A percentile compares a stretch with the other conserved stretches of the same genome.
phyloP scores from a whole-genome alignment of 164 flowering plant species.

The Aristolochia californica region DNA sequence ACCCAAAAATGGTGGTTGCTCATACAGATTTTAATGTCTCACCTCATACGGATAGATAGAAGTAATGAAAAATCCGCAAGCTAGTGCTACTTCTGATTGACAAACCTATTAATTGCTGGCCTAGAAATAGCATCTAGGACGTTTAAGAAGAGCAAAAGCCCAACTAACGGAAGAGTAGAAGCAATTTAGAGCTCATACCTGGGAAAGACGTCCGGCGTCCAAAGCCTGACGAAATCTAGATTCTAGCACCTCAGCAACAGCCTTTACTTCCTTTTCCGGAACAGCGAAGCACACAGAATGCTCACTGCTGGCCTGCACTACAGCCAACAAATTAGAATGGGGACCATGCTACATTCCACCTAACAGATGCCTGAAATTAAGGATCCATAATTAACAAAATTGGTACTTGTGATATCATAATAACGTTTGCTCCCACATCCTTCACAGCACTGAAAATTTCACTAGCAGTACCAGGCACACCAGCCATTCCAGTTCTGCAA shows the following conservation, averaged over 20 bases:
- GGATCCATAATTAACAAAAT: not conserved
- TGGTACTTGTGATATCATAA: constrained; percentile 96
- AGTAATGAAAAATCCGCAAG: no score
- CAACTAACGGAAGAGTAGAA: not conserved
- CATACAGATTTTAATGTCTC: no score
- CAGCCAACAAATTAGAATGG: constrained; percentile 8
- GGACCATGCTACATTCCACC: not conserved
- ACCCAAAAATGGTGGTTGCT: no score
- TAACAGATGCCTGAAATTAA: no score
- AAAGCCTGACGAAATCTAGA: constrained; percentile 84
- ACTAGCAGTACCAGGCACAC: constrained; percentile 98
- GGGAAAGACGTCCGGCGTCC: constrained; percentile 89
- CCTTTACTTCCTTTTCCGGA: constrained; percentile 88
- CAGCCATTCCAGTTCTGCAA: constrained; percentile 98
- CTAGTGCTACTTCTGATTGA: no score
- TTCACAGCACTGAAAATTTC: constrained; percentile 86
- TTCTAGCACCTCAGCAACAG: constrained; percentile 74
- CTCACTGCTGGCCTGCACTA: constrained; percentile 92
- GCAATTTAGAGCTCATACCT: constrained; percentile 33
- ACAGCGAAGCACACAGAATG: constrained; percentile 99
- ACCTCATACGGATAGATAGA: no score
- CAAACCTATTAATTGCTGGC: no score
- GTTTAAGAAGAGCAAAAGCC: not conserved
- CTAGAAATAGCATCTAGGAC: no score
- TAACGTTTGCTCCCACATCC: constrained; percentile 97